Percentiles rank a stretch among this genome's conserved stretches.
Conservation (phyloP, 192 early-diverging fungal species). For the Coemansia erecta region DNA sequence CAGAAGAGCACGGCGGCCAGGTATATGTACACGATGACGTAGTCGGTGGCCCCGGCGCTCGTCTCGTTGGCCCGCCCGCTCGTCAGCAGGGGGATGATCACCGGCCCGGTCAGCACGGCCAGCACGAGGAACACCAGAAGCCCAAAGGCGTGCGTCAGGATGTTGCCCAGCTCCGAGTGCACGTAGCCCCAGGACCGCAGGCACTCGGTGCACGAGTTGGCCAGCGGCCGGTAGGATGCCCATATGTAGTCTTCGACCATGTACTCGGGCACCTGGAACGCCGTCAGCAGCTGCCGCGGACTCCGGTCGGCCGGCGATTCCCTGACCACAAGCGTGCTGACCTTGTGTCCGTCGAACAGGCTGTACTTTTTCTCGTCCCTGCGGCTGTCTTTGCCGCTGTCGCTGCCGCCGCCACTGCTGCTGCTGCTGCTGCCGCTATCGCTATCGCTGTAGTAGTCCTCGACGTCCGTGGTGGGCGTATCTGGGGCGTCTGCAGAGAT, state of each 20-base stretch:
- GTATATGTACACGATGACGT: conserved; percentile 71
- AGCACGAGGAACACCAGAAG: conserved; percentile 57
- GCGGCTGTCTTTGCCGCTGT: background rate
- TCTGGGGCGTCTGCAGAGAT: too few species aligned
- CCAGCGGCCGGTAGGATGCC: conserved; percentile 73
- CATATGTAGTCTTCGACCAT: conserved; percentile 79
- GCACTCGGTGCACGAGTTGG: conserved; percentile 70
- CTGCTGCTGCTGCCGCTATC: background rate
- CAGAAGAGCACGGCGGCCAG: conserved; percentile 75
- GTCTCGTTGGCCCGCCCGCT: background rate
- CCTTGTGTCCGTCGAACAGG: background rate
- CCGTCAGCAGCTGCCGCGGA: conserved; percentile 30
- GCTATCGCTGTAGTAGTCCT: conserved; percentile 3
- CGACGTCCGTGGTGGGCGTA: conserved; percentile 1
- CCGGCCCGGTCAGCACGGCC: conserved; percentile 47
- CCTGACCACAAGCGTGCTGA: conserved; percentile 1
- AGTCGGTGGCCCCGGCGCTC: conserved; percentile 56
- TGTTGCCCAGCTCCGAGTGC: conserved; percentile 93
- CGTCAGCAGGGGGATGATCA: conserved; percentile 25
- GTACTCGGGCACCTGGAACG: conserved; percentile 64
- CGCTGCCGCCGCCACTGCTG: background rate
- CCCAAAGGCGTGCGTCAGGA: conserved; percentile 80
- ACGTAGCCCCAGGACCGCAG: conserved; percentile 72
- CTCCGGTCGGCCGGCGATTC: background rate
- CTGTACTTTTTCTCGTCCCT: background rate